A percentile compares a stretch with the other conserved stretches of the same genome.
Conservation (phyloP, 208 protist species). For the Trypanosoma vivax region DNA sequence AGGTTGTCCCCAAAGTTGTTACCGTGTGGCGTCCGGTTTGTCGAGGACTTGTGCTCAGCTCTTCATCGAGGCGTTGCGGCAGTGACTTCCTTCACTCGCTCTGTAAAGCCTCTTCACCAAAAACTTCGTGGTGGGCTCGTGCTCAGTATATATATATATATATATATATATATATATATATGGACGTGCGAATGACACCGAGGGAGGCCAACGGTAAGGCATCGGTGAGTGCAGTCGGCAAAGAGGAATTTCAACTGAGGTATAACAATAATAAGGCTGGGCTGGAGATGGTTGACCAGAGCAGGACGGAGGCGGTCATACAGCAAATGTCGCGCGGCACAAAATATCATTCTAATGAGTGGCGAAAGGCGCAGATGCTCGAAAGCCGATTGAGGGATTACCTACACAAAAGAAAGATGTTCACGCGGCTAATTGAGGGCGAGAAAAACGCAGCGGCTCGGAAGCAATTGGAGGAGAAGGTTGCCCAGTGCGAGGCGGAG, state of each 20-base stretch:
- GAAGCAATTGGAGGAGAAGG: slow-evolving; percentile 34
- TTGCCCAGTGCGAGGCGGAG: slow-evolving; percentile 48
- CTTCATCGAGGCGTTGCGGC: too few relatives aligned
- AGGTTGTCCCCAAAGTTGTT: too few relatives aligned
- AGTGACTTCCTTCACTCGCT: too few relatives aligned
- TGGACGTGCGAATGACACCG: too few relatives aligned
- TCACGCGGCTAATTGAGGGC: slow-evolving; percentile 3
- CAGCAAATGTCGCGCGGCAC: slow-evolving; percentile 46
- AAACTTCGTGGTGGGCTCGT: too few relatives aligned
- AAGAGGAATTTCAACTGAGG: slow-evolving; percentile 2
- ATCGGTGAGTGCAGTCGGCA: background rate
- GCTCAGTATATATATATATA: too few relatives aligned
- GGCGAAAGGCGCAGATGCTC: slow-evolving; percentile 43
- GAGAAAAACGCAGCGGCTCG: slow-evolving; percentile 18
- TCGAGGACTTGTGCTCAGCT: too few relatives aligned
- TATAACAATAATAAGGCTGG: slow-evolving; percentile 78
- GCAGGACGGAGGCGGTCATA: slow-evolving; percentile 45
- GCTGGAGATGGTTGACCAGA: slow-evolving; percentile 51
- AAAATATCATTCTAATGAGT: slow-evolving; percentile 59
- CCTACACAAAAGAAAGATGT: slow-evolving; percentile 20
- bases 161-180: too few relatives aligned
- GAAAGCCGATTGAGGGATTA: slow-evolving; percentile 30
- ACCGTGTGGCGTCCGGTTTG: too few relatives aligned
- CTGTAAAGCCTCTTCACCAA: too few relatives aligned
- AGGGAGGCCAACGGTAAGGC: too few relatives aligned